A percentile compares a stretch with the other conserved stretches of the same genome.
Conservation (phyloP, 2,329 filamentous ascomycete species). For the Nannizziopsis arthrosporioides region DNA sequence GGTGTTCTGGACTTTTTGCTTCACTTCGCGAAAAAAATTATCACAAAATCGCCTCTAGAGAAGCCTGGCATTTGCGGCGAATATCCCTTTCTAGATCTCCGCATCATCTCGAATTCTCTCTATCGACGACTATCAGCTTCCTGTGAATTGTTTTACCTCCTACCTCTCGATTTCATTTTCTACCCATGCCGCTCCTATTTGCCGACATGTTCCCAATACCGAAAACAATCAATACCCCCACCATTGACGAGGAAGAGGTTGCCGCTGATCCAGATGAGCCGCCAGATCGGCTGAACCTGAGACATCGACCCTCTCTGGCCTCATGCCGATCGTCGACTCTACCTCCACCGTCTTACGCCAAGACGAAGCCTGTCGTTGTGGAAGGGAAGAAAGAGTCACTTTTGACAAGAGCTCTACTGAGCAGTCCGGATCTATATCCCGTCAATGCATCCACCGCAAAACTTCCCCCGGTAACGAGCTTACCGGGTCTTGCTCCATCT, state of each 20-base stretch:
- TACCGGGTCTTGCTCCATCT: slow-evolving; percentile 20
- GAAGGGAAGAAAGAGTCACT: slow-evolving; percentile 59
- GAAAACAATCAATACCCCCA: slow-evolving; percentile 28
- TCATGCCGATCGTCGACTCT: slow-evolving; percentile 14
- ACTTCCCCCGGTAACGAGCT: slow-evolving; percentile 1
- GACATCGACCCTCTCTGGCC: slow-evolving; percentile 2
- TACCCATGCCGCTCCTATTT: slow-evolving; percentile 4
- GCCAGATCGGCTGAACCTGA: slow-evolving; percentile 46
- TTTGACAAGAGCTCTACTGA: slow-evolving; percentile 71
- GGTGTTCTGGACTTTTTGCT: not conserved
- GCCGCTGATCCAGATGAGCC: slow-evolving; percentile 76
- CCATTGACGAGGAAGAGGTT: slow-evolving; percentile 49
- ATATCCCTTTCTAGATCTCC: not conserved
- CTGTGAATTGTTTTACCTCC: not conserved
- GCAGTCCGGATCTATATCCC: slow-evolving; percentile 44
- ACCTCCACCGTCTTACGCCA: slow-evolving; percentile 34
- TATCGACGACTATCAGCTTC: not conserved
- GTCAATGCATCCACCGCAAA: slow-evolving; percentile 17
- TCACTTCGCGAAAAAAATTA: not conserved
- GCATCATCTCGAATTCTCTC: slow-evolving; percentile 1
- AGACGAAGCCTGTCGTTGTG: slow-evolving; percentile 36
- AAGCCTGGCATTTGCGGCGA: not conserved
- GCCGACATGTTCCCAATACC: slow-evolving; percentile 35
- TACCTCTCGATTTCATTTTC: not conserved
- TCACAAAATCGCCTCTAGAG: not conserved